phyloP scores from a whole-genome alignment of 2,329 filamentous ascomycete species.

The Ophiostoma quercus region DNA sequence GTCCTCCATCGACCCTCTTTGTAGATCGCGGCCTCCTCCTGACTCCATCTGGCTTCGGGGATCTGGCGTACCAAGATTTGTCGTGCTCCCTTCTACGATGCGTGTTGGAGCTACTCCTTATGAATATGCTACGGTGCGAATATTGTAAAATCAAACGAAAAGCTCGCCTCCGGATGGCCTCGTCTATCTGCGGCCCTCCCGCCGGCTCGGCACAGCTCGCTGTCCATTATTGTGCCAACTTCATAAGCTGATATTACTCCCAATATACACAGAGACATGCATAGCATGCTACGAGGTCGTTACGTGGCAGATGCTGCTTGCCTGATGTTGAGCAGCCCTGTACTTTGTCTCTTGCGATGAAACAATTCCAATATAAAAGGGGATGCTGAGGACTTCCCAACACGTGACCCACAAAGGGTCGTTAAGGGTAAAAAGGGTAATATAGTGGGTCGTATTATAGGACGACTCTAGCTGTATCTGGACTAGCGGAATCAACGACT shows the following conservation, averaged over 20 bases:
- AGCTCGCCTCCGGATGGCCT: not conserved
- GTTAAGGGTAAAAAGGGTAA: not conserved
- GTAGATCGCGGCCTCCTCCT: slow-evolving; percentile 8
- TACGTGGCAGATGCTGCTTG: not conserved
- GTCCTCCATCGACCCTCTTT: not conserved
- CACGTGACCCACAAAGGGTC: slow-evolving; percentile 1
- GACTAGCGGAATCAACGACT: not conserved
- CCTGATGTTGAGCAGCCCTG: not conserved
- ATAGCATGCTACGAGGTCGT: not conserved
- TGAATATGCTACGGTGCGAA: too few species aligned
- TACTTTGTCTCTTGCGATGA: not conserved
- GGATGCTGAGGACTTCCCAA: not conserved
- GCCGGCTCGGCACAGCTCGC: not conserved
- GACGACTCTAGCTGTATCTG: not conserved
- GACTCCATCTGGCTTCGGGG: not conserved
- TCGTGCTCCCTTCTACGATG: too few species aligned
- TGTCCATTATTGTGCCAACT: not conserved
- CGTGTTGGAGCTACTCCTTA: too few species aligned
- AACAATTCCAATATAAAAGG: slow-evolving; percentile 11
- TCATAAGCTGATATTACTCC: not conserved
- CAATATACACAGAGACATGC: not conserved
- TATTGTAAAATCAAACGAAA: too few species aligned
- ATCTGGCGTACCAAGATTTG: not conserved
- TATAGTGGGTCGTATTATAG: not conserved
- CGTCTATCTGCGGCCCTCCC: slow-evolving; percentile 9